phyloP scores from a whole-genome alignment of 495 filamentous ascomycete genomes.

The Aspergillus leporis region DNA sequence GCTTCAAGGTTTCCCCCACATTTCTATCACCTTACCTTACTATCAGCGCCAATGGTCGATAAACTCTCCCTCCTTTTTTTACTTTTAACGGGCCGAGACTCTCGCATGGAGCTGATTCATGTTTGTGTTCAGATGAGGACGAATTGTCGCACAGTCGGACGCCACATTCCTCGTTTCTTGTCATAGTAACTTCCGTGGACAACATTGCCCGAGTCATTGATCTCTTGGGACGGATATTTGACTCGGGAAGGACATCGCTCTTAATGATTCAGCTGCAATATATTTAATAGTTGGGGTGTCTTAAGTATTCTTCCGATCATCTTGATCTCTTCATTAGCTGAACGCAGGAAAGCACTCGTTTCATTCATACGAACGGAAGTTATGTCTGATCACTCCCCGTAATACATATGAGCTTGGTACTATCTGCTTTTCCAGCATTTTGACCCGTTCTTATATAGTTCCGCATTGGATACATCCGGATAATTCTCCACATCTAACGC shows the following conservation, averaged over 20 bases:
- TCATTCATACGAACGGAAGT: background rate
- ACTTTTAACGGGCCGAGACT: background rate
- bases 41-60: background rate
- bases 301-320: background rate
- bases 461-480: background rate
- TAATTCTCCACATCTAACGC: background rate
- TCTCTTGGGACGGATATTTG: background rate
- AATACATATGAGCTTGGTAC: background rate
- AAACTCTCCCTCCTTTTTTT: background rate
- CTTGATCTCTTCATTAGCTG: background rate
- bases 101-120: background rate
- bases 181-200: background rate
- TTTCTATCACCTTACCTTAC: background rate
- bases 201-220: background rate
- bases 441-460: no score
- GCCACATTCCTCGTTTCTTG: background rate
- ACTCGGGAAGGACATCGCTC: background rate
- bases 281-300: background rate
- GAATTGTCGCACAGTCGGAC: background rate
- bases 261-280: background rate
- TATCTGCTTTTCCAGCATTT: background rate
- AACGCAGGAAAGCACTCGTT: background rate
- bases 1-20: conserved; percentile 3
- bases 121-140: background rate
- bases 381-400: background rate